A percentile compares a stretch with the other conserved stretches of the same genome.
These are phyloP conservation scores for Colletotrichum spinosum DNA, from an alignment of 2,329 filamentous ascomycete species.

Conservation along the genomic window DNA sequence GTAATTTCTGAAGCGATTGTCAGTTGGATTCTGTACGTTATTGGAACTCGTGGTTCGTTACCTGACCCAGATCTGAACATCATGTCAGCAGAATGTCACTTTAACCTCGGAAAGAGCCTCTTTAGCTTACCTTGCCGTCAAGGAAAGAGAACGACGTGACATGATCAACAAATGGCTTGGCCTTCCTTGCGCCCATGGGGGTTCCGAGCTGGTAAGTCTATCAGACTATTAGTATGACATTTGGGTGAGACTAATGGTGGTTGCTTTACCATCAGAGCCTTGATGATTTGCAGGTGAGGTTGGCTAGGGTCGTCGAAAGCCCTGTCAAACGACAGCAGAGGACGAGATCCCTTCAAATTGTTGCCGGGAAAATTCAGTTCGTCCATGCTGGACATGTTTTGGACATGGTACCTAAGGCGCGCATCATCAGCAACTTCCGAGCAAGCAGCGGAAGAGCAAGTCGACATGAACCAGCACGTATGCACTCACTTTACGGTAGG, in stretches of 20 bases:
- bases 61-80: slow-evolving; percentile 80
- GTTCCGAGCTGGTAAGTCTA: slow-evolving; percentile 86
- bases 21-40: no score
- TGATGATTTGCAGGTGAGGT: slow-evolving; percentile 60
- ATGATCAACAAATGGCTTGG: slow-evolving; percentile 96
- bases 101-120: no score
- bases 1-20: slow-evolving; percentile 69
- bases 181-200: slow-evolving; percentile 85
- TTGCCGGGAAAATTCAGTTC: slow-evolving; percentile 98
- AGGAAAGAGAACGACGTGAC: slow-evolving; percentile 92
- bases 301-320: slow-evolving; percentile 83
- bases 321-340: slow-evolving; percentile 87
- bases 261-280: neutral
- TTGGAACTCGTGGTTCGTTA: no score
- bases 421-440: no score
- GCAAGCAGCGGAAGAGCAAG: no score
- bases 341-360: slow-evolving; percentile 92
- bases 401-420: slow-evolving; percentile 66
- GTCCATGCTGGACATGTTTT: slow-evolving; percentile 79
- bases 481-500: slow-evolving; percentile 43
- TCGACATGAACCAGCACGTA: no score
- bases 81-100: no score
- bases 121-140: slow-evolving; percentile 74
- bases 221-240: slow-evolving; percentile 90
- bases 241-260: slow-evolving; percentile 37